These are phyloP conservation scores for Irpex sp. DNA, from an alignment of 1,284 basidiomycete genomes.

Conservation along the genomic window DNA sequence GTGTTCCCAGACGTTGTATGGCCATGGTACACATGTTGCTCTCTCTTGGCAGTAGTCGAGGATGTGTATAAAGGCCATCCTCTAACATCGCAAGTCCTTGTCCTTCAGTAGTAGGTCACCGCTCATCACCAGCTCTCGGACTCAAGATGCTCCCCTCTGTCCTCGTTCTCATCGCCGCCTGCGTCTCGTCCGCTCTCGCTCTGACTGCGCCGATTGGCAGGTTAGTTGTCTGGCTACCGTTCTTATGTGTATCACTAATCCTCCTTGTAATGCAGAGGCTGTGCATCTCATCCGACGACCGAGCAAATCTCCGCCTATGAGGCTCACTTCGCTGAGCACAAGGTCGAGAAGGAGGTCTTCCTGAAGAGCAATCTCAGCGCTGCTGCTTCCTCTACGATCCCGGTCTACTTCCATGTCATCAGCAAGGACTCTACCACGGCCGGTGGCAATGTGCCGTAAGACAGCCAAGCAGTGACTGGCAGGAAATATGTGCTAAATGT, in stretches of 20 bases:
- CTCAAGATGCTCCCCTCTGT: constrained; percentile 18
- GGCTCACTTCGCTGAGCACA: constrained; percentile 40
- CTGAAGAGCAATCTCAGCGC: constrained; percentile 21
- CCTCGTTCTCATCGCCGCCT: constrained; percentile 16
- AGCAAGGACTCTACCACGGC: constrained; percentile 30
- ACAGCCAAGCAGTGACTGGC: background rate
- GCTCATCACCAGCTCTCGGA: constrained; percentile 1
- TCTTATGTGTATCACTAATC: background rate
- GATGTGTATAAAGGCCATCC: background rate
- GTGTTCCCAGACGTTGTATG: background rate
- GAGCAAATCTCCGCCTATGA: constrained; percentile 35
- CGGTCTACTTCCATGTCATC: constrained; percentile 50
- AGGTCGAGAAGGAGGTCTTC: constrained; percentile 29
- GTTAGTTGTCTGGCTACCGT: constrained; percentile 11
- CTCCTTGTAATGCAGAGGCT: constrained; percentile 21
- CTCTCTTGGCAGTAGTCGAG: background rate
- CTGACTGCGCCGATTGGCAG: constrained; percentile 18
- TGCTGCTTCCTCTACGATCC: constrained; percentile 28
- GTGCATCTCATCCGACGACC: constrained; percentile 35
- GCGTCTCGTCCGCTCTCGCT: constrained; percentile 12
- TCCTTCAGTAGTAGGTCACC: background rate
- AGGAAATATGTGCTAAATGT: background rate
- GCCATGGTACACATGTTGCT: background rate
- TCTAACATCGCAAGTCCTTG: background rate
- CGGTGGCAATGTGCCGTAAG: constrained; percentile 46